A percentile compares a stretch with the other conserved stretches of the same genome.
phyloP scores from a whole-genome alignment of 1,284 basidiomycete species.

The Blastosporella zonata region DNA sequence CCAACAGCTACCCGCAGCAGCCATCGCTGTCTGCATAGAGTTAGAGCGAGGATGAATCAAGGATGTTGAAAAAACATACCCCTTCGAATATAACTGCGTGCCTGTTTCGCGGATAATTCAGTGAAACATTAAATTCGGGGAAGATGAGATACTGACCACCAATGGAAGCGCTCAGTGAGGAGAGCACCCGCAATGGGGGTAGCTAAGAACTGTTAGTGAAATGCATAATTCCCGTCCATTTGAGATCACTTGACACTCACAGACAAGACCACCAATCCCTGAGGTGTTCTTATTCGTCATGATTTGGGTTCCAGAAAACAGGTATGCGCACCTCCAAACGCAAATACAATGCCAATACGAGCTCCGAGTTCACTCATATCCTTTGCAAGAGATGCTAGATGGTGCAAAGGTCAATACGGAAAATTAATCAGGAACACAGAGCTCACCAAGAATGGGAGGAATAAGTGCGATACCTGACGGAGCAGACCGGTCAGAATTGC shows the following conservation, averaged over 20 bases:
- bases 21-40: neutral
- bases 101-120: neutral
- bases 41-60: neutral
- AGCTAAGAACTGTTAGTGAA: neutral
- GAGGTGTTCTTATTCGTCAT: neutral
- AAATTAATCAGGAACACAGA: neutral
- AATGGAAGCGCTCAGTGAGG: constrained; percentile 1
- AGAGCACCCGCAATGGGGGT: constrained; percentile 1
- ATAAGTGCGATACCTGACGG: constrained; percentile 17
- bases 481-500: too few species aligned
- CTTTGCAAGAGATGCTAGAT: constrained; percentile 7
- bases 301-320: neutral
- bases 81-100: neutral
- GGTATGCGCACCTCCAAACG: constrained; percentile 14
- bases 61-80: neutral
- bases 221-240: neutral
- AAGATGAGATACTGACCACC: constrained; percentile 2
- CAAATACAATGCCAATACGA: constrained; percentile 21
- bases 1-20: neutral
- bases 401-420: neutral
- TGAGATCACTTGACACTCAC: neutral
- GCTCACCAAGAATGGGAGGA: constrained; percentile 11
- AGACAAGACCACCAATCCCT: constrained; percentile 5
- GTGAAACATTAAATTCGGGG: neutral
- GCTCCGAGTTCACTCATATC: constrained; percentile 10